phyloP scores from a whole-genome alignment of 108 stramenopile genomes.

The Nannochloropsis oceanica region DNA sequence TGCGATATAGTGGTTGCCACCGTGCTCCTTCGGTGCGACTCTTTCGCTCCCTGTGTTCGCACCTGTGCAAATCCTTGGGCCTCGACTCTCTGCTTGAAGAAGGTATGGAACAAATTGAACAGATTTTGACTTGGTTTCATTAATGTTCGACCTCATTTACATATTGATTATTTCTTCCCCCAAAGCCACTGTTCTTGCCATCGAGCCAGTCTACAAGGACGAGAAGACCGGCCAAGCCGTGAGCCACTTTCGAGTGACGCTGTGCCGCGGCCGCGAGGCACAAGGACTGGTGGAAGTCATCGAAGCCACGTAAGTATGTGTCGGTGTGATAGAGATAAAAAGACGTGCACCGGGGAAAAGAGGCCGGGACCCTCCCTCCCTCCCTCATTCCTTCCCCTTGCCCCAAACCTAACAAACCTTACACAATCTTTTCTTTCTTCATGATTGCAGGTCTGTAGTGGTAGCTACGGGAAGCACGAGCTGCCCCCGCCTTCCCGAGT shows the following conservation, averaged over 20 bases:
- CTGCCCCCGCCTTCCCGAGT: background rate
- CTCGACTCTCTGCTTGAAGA: background rate
- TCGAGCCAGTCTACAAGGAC: background rate
- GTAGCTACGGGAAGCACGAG: background rate
- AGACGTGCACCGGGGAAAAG: background rate
- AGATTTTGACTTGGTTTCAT: background rate
- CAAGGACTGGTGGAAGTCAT: background rate
- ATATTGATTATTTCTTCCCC: background rate
- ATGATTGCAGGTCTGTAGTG: background rate
- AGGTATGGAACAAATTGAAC: background rate
- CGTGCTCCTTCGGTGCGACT: background rate
- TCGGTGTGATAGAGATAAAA: background rate
- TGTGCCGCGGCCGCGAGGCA: background rate
- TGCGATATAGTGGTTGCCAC: background rate
- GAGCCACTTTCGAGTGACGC: background rate
- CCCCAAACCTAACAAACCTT: background rate
- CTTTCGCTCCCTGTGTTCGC: background rate
- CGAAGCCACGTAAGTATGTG: background rate
- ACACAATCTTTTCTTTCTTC: background rate
- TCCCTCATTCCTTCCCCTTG: no score
- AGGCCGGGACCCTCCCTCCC: background rate
- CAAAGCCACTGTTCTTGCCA: background rate
- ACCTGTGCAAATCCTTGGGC: background rate
- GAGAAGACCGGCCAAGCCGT: background rate
- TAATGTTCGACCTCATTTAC: background rate